Base-by-base conservation (phyloP, 306 rosid genomes). In the Glycine soja region DNA sequence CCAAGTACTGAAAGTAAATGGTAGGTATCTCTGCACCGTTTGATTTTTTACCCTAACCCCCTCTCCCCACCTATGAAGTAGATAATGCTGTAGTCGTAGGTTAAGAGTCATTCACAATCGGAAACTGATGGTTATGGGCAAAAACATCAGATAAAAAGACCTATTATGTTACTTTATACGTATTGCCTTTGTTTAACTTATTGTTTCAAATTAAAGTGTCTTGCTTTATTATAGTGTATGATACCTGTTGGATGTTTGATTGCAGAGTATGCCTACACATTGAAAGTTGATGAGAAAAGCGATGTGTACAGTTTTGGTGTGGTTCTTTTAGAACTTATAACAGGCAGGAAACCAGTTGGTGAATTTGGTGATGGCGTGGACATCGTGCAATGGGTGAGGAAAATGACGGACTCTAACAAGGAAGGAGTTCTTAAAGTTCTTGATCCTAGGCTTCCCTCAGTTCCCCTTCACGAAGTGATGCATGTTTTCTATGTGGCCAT, bases 291-390 rank as follows among this genome's bases (percentile, higher is more conserved):
- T 58, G 99, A 93, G 88, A 95, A 95, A 81, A 95, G 99, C 45
- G 99, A 93, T 18, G 98, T 95, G 3, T 95, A 95, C 81, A 95
- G 99, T 79, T 95, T 93, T 3, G 99, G 99, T 4, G 99, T 95
- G 14, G 98, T 95, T 58, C 94, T 95, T 6, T 80, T 95, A 5
- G 97, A 95, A 75, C 92, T 95, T 2, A 72, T 95, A 51, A 88
- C 93, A 0, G 99, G 99, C 30, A 87, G 97, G 81, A 95, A 93
- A 76, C 99, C 99, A 0, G 99, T 95, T 3, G 99, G 99, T 11
- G 99, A 95, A 81, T 95, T 95, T 30, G 99, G 99, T 0, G 99
- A 95, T 2, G 99, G 99, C 0, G 98, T 95, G 10, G 99, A 95
- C 86, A 95, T 95, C 32, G 99, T 95, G 68, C 97, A 93, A 50